These are phyloP conservation scores for Babesia gibsoni DNA, from an alignment of 169 alveolate genomes.

Conservation along the genomic window DNA sequence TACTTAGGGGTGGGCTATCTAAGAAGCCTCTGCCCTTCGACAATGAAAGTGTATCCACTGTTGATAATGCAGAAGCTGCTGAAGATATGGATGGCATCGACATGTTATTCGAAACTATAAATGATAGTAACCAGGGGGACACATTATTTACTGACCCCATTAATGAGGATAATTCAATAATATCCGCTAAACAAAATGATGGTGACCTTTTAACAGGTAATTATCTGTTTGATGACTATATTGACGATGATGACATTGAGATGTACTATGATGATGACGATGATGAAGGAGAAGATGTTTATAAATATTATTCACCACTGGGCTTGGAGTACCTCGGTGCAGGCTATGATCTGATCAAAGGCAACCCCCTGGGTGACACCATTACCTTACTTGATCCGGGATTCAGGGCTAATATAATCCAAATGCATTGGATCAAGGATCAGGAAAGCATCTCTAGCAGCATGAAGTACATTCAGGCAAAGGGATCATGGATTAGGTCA, in stretches of 20 bases:
- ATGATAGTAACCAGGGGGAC: not conserved
- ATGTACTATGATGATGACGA: not conserved
- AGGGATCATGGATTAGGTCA: slow-evolving; percentile 61
- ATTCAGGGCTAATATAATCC: slow-evolving; percentile 45
- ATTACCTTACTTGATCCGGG: slow-evolving; percentile 61
- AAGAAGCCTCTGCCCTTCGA: not conserved
- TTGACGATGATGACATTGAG: slow-evolving; percentile 5
- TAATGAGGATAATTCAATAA: no score
- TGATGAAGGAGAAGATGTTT: not conserved
- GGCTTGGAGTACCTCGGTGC: slow-evolving; percentile 62
- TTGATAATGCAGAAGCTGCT: not conserved
- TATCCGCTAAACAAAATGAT: not conserved
- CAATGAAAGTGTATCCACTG: not conserved
- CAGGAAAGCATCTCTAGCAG: slow-evolving; percentile 51
- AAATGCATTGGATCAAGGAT: slow-evolving; percentile 59
- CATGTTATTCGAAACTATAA: not conserved
- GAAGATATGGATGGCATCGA: not conserved
- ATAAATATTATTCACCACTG: not conserved
- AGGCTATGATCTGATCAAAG: slow-evolving; percentile 60
- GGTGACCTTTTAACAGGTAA: not conserved
- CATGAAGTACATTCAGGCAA: slow-evolving; percentile 39
- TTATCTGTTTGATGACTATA: not conserved
- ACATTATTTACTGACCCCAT: no score
- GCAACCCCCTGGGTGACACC: slow-evolving; percentile 65
- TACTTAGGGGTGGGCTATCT: not conserved